Base-by-base conservation (phyloP, 2,329 filamentous ascomycete species). In the Cladosporium sp. region DNA sequence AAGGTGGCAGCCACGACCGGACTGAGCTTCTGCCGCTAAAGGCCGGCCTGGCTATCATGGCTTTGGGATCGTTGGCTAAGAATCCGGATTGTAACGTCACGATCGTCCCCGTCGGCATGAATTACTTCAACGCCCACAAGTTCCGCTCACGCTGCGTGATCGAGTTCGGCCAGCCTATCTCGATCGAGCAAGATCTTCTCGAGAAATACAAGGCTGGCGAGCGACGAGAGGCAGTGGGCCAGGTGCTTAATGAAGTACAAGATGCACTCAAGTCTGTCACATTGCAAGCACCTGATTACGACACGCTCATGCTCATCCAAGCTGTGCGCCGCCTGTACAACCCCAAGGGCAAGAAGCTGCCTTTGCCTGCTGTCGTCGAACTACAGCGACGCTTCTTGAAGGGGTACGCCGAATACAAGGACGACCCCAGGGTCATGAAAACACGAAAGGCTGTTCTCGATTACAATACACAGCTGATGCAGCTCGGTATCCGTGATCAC, bases 91-190 rank as follows among this genome's bases (percentile, higher is more conserved):
- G 89, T 66, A 89, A 88, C 31, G 76, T 98, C 56, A 95, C 91
- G 71, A 96, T 98, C 62, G 89, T 98, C 19, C 93, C 93, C 3
- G 91, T 93, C 48, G 92, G 92, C 63, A 96, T 98, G 92, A 98
- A 98, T 72, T 98, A 98, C 72, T 98, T 98, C 73, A 92, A 97
- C 71, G 88, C 92, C 0, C 92, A 98, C 78, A 98, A 97, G 70
- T 98, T 98, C 72, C 86, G 92, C 43, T 97, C 92, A 58, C 83
- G 93, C 67, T 93, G 92, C 34, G 92, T 98, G 4, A 85, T 97
- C 55, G 93, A 98, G 67, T 98, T 97, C 63, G 93, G 93, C 8
- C 85, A 83, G 22, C 90, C 93, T 0, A 85, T 97, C 57, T 87
- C 95, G 59, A 84, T 97, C 9, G 86, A 90, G 0, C 75, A 77